Conservation (phyloP, 345 rosid species). For the Eucalyptus pumila region DNA sequence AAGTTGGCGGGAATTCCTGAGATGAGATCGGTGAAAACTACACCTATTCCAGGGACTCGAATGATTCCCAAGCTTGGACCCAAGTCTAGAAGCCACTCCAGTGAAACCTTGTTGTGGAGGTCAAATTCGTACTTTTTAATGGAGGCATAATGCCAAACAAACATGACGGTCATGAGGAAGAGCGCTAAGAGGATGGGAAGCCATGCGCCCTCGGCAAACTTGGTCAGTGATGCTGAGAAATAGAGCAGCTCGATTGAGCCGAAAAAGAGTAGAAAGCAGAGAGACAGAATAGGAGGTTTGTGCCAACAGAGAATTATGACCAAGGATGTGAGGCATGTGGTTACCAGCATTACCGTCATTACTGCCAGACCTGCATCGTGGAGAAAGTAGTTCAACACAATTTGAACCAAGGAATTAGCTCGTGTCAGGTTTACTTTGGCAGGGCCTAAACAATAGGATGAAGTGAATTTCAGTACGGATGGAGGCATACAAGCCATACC, state of each 20-base stretch:
- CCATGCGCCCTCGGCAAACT: slow-evolving; percentile 98
- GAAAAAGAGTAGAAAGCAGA: slow-evolving; percentile 69
- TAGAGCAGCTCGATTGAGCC: slow-evolving; percentile 84
- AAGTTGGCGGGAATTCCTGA: slow-evolving; percentile 97
- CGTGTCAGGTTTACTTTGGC: background rate
- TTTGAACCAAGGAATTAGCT: background rate
- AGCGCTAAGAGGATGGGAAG: slow-evolving; percentile 95
- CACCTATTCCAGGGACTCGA: slow-evolving; percentile 88
- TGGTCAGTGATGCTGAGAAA: slow-evolving; percentile 96
- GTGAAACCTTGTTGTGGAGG: slow-evolving; percentile 90
- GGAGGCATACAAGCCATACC: slow-evolving; percentile 16
- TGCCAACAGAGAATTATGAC: slow-evolving; percentile 93
- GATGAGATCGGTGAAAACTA: slow-evolving; percentile 88
- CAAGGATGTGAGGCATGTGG: slow-evolving; percentile 87
- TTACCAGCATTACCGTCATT: slow-evolving; percentile 98
- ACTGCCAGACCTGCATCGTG: slow-evolving; percentile 77
- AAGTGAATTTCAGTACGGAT: background rate
- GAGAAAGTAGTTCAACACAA: background rate
- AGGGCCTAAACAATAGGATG: background rate
- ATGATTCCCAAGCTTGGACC: slow-evolving; percentile 91
- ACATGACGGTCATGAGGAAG: slow-evolving; percentile 78
- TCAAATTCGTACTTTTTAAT: slow-evolving; percentile 88
- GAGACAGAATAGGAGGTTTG: slow-evolving; percentile 70
- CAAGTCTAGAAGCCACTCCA: slow-evolving; percentile 93
- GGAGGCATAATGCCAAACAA: slow-evolving; percentile 95